Evolutionary conservation across 2,329 filamentous ascomycete genomes (phyloP).

Genomic region (Botryotinia globosa): DNA sequence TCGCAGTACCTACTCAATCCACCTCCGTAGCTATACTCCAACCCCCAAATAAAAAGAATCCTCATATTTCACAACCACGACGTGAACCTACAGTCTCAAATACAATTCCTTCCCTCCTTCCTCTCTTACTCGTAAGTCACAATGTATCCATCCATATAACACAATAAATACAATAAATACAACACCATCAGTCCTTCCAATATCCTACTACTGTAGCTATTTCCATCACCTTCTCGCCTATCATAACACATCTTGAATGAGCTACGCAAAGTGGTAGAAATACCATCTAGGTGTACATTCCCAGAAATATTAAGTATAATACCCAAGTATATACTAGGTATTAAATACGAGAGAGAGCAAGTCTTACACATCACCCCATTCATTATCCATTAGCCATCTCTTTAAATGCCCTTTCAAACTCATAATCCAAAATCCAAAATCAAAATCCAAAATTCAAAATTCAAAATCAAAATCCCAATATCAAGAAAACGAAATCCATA

Average conservation of each 20-base stretch:
- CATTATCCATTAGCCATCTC: no score
- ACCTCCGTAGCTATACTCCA: no score
- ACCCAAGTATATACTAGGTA: no score
- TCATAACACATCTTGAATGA: neutral
- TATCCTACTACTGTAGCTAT: neutral
- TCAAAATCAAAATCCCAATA: no score
- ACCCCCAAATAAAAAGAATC: neutral
- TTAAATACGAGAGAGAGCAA: no score
- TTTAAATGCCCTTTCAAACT: neutral
- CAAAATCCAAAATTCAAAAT: no score
- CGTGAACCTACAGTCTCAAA: no score
- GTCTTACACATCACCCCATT: no score
- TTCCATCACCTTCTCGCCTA: neutral
- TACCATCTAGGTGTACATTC: neutral
- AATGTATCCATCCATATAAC: neutral
- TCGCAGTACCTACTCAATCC: rapidly evolving
- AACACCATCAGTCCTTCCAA: neutral
- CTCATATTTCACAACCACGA: neutral
- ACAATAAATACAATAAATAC: neutral
- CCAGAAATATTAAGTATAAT: no score
- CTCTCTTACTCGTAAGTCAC: neutral
- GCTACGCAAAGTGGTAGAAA: neutral
- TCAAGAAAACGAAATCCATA: no score
- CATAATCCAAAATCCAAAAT: no score
- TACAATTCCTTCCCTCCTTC: no score